Percentiles rank a stretch among this genome's conserved stretches.
Conservation (phyloP, 371 early-diverging fungal species). For the Apophysomyces ossiformis region DNA sequence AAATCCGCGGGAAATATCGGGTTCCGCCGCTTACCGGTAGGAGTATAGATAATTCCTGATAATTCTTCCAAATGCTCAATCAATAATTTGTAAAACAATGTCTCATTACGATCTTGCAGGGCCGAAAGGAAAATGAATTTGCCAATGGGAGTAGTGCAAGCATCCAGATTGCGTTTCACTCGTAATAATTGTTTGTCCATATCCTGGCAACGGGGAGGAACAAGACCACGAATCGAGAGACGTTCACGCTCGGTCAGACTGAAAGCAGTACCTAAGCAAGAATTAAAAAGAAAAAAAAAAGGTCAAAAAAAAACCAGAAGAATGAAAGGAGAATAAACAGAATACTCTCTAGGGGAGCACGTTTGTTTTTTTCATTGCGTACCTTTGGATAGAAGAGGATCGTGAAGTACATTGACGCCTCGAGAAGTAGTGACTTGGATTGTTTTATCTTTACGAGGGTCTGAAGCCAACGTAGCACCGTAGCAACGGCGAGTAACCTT, state of each 20-base stretch:
- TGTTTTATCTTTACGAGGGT: slow-evolving; percentile 63
- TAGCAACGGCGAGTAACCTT: slow-evolving; percentile 3
- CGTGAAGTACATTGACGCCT: slow-evolving; percentile 65
- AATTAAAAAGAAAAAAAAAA: no score
- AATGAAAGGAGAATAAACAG: no score
- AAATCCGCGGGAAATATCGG: slow-evolving; percentile 8
- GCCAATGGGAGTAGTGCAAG: slow-evolving; percentile 59
- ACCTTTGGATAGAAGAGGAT: slow-evolving; percentile 64
- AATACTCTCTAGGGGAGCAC: neutral
- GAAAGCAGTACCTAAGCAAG: slow-evolving; percentile 61
- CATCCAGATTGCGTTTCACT: slow-evolving; percentile 64
- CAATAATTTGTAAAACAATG: slow-evolving; percentile 66
- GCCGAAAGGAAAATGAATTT: slow-evolving; percentile 61
- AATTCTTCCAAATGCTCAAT: slow-evolving; percentile 62
- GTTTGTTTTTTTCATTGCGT: slow-evolving; percentile 8
- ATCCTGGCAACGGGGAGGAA: slow-evolving; percentile 68
- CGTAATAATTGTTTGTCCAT: slow-evolving; percentile 68
- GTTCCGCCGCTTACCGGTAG: slow-evolving; percentile 38
- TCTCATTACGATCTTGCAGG: slow-evolving; percentile 68
- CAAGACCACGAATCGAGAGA: slow-evolving; percentile 69
- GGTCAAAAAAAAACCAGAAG: no score
- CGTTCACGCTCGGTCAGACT: slow-evolving; percentile 67
- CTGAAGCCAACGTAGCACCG: slow-evolving; percentile 33
- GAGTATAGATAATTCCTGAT: slow-evolving; percentile 54
- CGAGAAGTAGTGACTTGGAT: slow-evolving; percentile 58